Conservation (phyloP, 495 filamentous ascomycete species). For the Penicillium roqueforti region DNA sequence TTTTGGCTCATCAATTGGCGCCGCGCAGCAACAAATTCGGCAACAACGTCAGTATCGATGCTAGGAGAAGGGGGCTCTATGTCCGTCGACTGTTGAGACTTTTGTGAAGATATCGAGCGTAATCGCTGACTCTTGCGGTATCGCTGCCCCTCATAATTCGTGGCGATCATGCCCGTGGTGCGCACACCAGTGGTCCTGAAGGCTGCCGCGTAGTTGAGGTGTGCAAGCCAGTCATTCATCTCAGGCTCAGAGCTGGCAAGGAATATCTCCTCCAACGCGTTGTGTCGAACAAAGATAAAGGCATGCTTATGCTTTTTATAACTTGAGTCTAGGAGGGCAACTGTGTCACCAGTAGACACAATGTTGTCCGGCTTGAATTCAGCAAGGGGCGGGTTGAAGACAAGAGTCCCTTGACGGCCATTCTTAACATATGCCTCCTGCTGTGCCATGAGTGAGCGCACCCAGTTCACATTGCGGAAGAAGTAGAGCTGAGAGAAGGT, state of each 20-base stretch:
- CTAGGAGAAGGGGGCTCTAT: constrained; percentile 45
- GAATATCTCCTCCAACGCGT: constrained; percentile 84
- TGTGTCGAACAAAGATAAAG: constrained; percentile 85
- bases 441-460: constrained; percentile 86
- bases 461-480: constrained; percentile 88
- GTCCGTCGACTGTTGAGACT: constrained; percentile 27
- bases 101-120: constrained; percentile 48
- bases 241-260: constrained; percentile 83
- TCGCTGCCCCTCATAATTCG: constrained; percentile 78
- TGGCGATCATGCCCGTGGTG: constrained; percentile 80
- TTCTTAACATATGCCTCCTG: constrained; percentile 70
- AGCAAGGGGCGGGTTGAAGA: constrained; percentile 83
- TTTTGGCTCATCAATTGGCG: constrained; percentile 76
- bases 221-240: constrained; percentile 96
- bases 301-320: constrained; percentile 98
- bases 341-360: constrained; percentile 88
- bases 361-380: constrained; percentile 89
- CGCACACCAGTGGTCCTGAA: constrained; percentile 90
- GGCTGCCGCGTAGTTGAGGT: constrained; percentile 92
- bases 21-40: constrained; percentile 76
- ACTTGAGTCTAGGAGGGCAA: constrained; percentile 76
- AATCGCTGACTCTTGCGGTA: constrained; percentile 65
- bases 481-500: constrained; percentile 95
- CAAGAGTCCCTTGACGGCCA: constrained; percentile 53
- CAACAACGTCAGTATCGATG: constrained; percentile 74